These are phyloP conservation scores for Solanum etuberosum DNA, from an alignment of 257 asterid species.

Conservation along the genomic window DNA sequence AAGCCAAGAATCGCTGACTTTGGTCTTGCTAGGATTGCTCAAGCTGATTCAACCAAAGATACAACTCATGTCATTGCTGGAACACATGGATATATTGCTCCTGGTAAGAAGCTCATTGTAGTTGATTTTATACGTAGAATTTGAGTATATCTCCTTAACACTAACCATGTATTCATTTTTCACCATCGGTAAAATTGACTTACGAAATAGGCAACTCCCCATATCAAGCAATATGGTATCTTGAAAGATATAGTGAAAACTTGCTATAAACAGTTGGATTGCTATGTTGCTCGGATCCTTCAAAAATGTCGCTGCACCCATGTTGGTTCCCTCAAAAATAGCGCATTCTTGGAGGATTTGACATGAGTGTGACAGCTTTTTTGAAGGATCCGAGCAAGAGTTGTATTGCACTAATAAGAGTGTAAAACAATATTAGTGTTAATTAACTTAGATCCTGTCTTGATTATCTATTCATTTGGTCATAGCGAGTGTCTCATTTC, in stretches of 20 bases:
- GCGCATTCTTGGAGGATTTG: not conserved
- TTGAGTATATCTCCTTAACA: not conserved
- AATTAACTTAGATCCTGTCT: not conserved
- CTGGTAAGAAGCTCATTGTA: conserved; percentile 34
- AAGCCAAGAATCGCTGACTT: conserved; percentile 88
- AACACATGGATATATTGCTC: conserved; percentile 91
- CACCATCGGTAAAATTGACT: not conserved
- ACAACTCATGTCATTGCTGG: conserved; percentile 75
- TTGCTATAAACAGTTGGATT: not conserved
- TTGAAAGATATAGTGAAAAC: not conserved
- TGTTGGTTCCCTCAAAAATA: not conserved
- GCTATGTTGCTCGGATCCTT: not conserved
- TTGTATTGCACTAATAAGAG: not conserved
- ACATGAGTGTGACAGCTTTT: not conserved
- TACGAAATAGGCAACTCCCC: not conserved
- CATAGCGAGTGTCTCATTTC: not conserved
- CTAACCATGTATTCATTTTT: not conserved
- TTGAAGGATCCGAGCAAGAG: not conserved
- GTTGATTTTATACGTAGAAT: not conserved
- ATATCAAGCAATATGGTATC: not conserved
- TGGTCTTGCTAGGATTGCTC: conserved; percentile 73
- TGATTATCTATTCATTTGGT: not conserved
- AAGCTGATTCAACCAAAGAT: conserved; percentile 22
- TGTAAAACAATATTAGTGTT: not conserved
- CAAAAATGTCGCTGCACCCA: not conserved